Base-by-base conservation (phyloP, 495 filamentous ascomycete species). In the Penicillium samsonianum region DNA sequence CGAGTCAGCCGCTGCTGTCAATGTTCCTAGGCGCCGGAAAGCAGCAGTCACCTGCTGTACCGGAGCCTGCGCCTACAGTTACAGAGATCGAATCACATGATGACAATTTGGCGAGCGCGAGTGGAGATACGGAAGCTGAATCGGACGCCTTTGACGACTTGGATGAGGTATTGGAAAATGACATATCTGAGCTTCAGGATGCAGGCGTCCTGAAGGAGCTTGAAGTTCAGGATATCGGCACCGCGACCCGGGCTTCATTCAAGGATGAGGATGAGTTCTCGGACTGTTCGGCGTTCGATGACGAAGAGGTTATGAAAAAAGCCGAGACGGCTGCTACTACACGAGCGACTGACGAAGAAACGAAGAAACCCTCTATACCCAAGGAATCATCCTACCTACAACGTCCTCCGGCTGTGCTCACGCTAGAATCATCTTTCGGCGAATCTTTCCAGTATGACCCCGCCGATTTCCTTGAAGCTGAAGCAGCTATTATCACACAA, bases 1-100 rank as follows among this genome's bases (percentile, higher is more conserved):
- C 78, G 2, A 82, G 80, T 57, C 80, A 81, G 59, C 73, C 74
- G 6, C 61, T 73, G 43, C 69, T 82, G 22, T 74, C 74, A 20
- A 72, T 63, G 19, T 82, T 82, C 50, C 60, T 80, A 31, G 65
- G 59, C 19, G 64, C 64, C 53, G 38, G 33, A 25, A 61, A 60
- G 28, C 37, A 12, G 1, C 37, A 57, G 2, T 37, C 48, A 11
- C 41, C 40, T 19, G 42, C 26, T 42, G 45, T 11, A 5, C 28
- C 55, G 7, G 50, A 33, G 6, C n/a, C 35, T 10, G 45, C 20
- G 23, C 37, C 40, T 40, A 57, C 28, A 38, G 53, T 23, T 44
- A 49, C 60, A 12, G 50, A 58, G n/a, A 46, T 42, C 14, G 53
- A 60, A 3, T 30, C 45, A 12, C 33, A 58, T 50, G 53, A 33